phyloP scores from a whole-genome alignment of 164 flowering plant species.

The Nymphaea colorata region DNA sequence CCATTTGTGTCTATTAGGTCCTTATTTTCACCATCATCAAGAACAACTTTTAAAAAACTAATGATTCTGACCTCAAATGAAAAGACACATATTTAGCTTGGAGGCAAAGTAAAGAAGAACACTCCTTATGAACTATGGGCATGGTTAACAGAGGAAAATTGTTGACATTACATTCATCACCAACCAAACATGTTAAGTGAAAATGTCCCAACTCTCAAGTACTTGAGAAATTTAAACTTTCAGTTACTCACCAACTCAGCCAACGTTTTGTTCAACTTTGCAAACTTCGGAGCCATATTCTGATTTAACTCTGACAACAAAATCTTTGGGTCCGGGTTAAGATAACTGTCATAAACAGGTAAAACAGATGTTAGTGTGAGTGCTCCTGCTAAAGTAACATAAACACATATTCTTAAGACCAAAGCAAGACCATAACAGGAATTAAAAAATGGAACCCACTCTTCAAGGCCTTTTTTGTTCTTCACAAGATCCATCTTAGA shows the following conservation, averaged over 20 bases:
- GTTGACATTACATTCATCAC: too few species aligned
- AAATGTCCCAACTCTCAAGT: too few species aligned
- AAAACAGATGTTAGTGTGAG: not conserved
- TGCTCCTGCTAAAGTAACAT: too few species aligned
- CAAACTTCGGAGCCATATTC: constrained; percentile 83
- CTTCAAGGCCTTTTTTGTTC: constrained; percentile 61
- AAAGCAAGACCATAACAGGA: not conserved
- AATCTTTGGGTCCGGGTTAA: constrained; percentile 65
- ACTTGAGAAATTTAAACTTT: too few species aligned
- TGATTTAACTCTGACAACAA: constrained; percentile 71
- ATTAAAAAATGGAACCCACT: constrained; percentile 28
- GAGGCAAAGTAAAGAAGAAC: too few species aligned
- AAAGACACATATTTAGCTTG: too few species aligned
- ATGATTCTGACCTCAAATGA: too few species aligned
- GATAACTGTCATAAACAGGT: constrained; percentile 30
- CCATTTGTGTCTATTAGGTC: too few species aligned
- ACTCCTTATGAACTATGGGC: too few species aligned
- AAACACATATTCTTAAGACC: not conserved
- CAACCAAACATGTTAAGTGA: too few species aligned
- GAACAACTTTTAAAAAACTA: constrained; percentile 20
- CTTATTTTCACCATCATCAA: constrained; percentile 25
- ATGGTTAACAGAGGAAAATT: too few species aligned
- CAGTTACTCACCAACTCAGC: constrained; percentile 57
- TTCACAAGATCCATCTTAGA: constrained; percentile 93
- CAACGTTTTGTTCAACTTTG: constrained; percentile 71